Evolutionary conservation across 768 basidiomycete genomes (phyloP), one percentile per base, ranked within the genome.

Genomic region (Hortiboletus campestris): DNA sequence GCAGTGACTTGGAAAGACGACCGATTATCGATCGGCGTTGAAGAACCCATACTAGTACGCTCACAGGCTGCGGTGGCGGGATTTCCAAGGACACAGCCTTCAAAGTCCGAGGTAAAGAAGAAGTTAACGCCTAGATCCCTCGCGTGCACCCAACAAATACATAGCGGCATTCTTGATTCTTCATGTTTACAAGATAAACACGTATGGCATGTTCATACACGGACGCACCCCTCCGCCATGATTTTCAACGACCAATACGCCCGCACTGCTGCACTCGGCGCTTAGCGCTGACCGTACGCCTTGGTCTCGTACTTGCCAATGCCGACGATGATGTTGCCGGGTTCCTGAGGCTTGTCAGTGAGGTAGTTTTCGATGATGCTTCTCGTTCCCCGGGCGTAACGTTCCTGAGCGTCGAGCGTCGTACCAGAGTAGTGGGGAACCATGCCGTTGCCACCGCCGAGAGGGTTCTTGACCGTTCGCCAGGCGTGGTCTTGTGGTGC

Each of bases 381-480:
- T 75, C 75, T 83, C 28, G 83, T 78, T 14, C 91, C 91, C 43
- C 74, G 72, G 16, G 92, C 92, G 68, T 97, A 96, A 46, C 93
- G 88, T 29, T 78, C 81, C 75, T 95, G 93, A 2, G 93, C 92
- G 65, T 95, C 93, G 57, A 94, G 82, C 22, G 91, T 93, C 9
- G 91, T 93, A 38, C 93, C 91, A 62, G 87, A 89, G 75, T 90
- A 91, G 68, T 91, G 89, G 13, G 89, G 86, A 6, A 90, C 88
- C 84, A 94, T 94, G 64, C 88, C 92, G 74, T 97, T 95, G 22
- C 93, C 93, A 57, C 83, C 90, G 17, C 85, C 86, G 8, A 89
- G 80, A 22, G 84, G 82, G 76, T 93, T 92, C 76, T 88, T 86
- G 78, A 84, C 80, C 19, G 82, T 85, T 50, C 93, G 81, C 94